phyloP scores from a whole-genome alignment of 2,329 filamentous ascomycete species.

The Aspergillus latus region DNA sequence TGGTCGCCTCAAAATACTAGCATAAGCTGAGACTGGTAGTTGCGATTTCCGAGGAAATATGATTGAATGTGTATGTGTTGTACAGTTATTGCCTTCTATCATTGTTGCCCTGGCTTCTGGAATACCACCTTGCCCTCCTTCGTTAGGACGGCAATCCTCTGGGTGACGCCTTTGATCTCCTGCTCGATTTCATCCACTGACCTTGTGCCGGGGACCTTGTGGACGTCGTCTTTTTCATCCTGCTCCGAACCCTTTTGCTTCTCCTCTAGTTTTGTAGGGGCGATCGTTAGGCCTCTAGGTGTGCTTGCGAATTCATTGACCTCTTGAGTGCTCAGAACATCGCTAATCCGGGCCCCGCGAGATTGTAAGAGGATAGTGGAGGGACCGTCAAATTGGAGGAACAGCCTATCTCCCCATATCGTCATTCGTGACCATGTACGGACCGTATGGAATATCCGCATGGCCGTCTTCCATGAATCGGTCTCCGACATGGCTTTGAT shows the following conservation, averaged over 20 bases:
- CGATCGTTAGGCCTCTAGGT: slow-evolving; percentile 68
- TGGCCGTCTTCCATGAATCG: slow-evolving; percentile 68
- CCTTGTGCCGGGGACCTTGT: slow-evolving; percentile 24
- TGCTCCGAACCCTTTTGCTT: slow-evolving; percentile 13
- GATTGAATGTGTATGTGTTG: slow-evolving; percentile 10
- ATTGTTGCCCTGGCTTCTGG: slow-evolving; percentile 38
- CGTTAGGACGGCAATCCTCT: slow-evolving; percentile 54
- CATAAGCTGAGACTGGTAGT: not conserved
- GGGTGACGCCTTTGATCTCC: slow-evolving; percentile 32
- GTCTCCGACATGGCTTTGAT: slow-evolving; percentile 71
- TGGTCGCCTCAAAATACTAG: not conserved
- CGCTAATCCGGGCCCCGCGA: slow-evolving; percentile 73
- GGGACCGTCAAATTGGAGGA: slow-evolving; percentile 86
- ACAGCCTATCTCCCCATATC: slow-evolving; percentile 91
- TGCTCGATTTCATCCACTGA: slow-evolving; percentile 31
- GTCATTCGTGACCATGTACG: slow-evolving; percentile 76
- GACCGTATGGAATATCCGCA: slow-evolving; percentile 64
- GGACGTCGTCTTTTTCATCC: slow-evolving; percentile 9
- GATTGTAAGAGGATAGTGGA: slow-evolving; percentile 84
- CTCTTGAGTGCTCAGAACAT: slow-evolving; percentile 73
- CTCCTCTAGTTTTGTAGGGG: slow-evolving; percentile 50
- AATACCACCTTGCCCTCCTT: slow-evolving; percentile 67
- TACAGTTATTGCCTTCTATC: not conserved
- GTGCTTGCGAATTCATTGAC: slow-evolving; percentile 87
- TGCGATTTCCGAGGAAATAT: slow-evolving; percentile 1